Evolutionary conservation across 495 filamentous ascomycete species (phyloP).

Genomic region (Penicillium psychrofluorescens): DNA sequence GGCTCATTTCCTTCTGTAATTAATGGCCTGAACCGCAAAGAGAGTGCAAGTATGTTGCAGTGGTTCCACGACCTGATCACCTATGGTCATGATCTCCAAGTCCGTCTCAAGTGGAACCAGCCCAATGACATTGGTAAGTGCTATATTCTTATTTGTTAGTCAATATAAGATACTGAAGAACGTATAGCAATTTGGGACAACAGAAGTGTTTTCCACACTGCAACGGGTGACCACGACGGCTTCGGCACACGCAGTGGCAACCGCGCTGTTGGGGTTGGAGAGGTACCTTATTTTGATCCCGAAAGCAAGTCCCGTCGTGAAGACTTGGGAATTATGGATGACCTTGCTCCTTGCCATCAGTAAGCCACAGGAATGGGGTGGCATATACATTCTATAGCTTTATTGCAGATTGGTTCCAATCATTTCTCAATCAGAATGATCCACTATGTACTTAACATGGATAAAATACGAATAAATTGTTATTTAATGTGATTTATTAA

Average conservation of each 20-base stretch:
- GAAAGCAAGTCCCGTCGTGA: conserved; percentile 36
- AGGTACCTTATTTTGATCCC: conserved; percentile 56
- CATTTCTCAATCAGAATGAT: too few relatives aligned
- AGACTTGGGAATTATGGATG: conserved; percentile 16
- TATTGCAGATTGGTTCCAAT: too few relatives aligned
- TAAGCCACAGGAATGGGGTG: background rate
- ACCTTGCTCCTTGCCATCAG: conserved; percentile 13
- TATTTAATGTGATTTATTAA: too few relatives aligned
- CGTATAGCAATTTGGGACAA: conserved; percentile 68
- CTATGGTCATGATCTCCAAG: conserved; percentile 69
- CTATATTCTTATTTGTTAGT: too few relatives aligned
- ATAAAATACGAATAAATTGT: too few relatives aligned
- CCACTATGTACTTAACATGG: too few relatives aligned
- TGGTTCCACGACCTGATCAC: conserved; percentile 53
- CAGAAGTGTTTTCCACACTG: conserved; percentile 58
- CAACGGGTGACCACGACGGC: conserved; percentile 57
- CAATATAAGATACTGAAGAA: too few relatives aligned
- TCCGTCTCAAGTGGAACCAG: conserved; percentile 52
- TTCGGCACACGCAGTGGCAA: conserved; percentile 53
- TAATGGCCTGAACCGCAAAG: conserved; percentile 20
- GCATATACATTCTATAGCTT: too few relatives aligned
- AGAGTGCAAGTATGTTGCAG: conserved; percentile 49
- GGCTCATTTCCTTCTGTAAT: conserved; percentile 15
- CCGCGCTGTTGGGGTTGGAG: conserved; percentile 56
- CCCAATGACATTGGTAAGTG: conserved; percentile 40